Conservation (phyloP, 106 monocot genomes). For the Platanthera guangdongensis region DNA sequence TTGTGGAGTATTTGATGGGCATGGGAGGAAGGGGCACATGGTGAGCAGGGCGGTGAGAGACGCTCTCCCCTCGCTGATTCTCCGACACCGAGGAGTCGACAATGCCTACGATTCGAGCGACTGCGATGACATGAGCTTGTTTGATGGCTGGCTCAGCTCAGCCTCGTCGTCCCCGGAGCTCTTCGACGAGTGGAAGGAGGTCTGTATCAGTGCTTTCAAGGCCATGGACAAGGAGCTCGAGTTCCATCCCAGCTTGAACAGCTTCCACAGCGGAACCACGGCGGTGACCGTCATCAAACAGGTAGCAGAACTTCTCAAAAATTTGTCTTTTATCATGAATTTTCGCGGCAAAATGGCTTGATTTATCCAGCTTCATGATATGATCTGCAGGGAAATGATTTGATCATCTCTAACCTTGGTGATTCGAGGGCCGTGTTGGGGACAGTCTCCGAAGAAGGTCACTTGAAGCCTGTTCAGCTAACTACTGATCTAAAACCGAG, state of each 20-base stretch:
- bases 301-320: slow-evolving; percentile 17
- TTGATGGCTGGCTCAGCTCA: slow-evolving; percentile 21
- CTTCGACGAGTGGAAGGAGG: slow-evolving; percentile 84
- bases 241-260: slow-evolving; percentile 36
- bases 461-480: slow-evolving; percentile 52
- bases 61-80: slow-evolving; percentile 55
- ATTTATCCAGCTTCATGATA: slow-evolving; percentile 1
- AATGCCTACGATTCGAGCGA: slow-evolving; percentile 13
- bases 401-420: slow-evolving; percentile 90
- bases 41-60: slow-evolving; percentile 75
- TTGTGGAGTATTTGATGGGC: slow-evolving; percentile 93
- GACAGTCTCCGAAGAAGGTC: slow-evolving; percentile 41
- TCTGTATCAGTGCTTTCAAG: slow-evolving; percentile 61
- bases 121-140: slow-evolving; percentile 21
- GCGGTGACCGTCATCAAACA: slow-evolving; percentile 79
- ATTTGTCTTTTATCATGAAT: not conserved
- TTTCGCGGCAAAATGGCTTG: too few species aligned
- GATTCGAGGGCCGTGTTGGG: slow-evolving; percentile 82
- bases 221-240: slow-evolving; percentile 79
- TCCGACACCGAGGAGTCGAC: slow-evolving; percentile 27
- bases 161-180: slow-evolving; percentile 41
- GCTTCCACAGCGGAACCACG: slow-evolving; percentile 66
- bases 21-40: slow-evolving; percentile 72
- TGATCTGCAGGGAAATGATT: slow-evolving; percentile 49
- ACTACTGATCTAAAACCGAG: slow-evolving; percentile 84